These are phyloP conservation scores for Colletotrichum neosansevieriae DNA, from an alignment of 2,329 filamentous ascomycete species.

Conservation along the genomic window DNA sequence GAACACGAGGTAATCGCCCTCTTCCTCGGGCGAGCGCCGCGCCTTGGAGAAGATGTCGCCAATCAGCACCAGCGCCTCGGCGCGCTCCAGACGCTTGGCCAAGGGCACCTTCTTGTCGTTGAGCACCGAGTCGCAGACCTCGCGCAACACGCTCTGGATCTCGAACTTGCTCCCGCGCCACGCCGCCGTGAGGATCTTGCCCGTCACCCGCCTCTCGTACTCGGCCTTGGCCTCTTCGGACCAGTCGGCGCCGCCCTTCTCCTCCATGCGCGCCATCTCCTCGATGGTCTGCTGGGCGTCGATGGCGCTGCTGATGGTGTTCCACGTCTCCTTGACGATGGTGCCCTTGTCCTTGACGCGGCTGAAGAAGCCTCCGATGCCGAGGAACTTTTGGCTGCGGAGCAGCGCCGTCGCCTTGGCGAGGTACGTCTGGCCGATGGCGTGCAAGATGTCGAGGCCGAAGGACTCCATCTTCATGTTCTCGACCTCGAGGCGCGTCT, in stretches of 20 bases:
- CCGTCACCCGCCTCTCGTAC: slow-evolving; percentile 94
- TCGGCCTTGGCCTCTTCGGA: slow-evolving; percentile 97
- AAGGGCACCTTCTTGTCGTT: slow-evolving; percentile 83
- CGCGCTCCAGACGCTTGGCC: slow-evolving; percentile 89
- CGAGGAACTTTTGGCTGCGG: slow-evolving; percentile 96
- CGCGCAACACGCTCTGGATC: slow-evolving; percentile 94
- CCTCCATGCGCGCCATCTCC: slow-evolving; percentile 97
- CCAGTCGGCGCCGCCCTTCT: slow-evolving; percentile 96
- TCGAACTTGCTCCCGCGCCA: slow-evolving; percentile 98
- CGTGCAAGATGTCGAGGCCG: slow-evolving; percentile 94
- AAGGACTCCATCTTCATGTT: slow-evolving; percentile 99
- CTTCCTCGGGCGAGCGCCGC: slow-evolving; percentile 90
- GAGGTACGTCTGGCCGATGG: slow-evolving; percentile 91
- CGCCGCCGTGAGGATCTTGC: slow-evolving; percentile 96
- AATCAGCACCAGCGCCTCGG: slow-evolving; percentile 87
- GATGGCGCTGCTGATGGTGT: slow-evolving; percentile 94
- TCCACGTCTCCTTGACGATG: slow-evolving; percentile 98
- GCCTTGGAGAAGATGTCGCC: slow-evolving; percentile 92
- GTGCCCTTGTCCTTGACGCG: slow-evolving; percentile 96
- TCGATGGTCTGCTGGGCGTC: slow-evolving; percentile 99
- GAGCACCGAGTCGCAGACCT: slow-evolving; percentile 91
- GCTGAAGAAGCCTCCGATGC: slow-evolving; percentile 94
- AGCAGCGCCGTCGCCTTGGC: slow-evolving; percentile 89
- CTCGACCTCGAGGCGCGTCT: slow-evolving; percentile 94
- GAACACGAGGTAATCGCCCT: slow-evolving; percentile 98